Base-by-base conservation (phyloP, 345 rosid species). In the Zanthoxylum bungeanum region DNA sequence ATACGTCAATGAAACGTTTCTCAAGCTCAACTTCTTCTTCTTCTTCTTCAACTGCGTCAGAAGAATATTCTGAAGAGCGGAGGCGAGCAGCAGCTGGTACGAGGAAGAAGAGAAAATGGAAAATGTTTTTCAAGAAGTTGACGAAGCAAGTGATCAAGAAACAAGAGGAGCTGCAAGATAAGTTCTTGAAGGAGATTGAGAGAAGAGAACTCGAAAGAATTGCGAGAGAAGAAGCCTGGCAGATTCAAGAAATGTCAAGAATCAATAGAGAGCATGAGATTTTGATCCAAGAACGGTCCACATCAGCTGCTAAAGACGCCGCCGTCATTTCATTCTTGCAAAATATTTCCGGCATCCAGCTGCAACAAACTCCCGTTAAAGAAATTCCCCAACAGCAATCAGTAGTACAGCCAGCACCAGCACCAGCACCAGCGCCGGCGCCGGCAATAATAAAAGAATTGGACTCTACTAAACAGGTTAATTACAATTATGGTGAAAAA, bases 31-130 rank as follows among this genome's bases (percentile, higher is more conserved):
- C 85, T 11, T 89, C 93, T 47, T 91, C 93, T 12, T 88, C 85
- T 11, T 89, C 93, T 47, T 91, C 93, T 12, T 88, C 97, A 0
- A 87, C 97, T 3, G 86, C 89, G 10, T 85, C 95, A 0, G 94
- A 91, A 3, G 77, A 77, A 59, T 86, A 81, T 19, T 70, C 74
- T 12, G 76, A 64, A 22, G 86, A 71, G 51, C 69, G 76, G 47
- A n/a, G n/a, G n/a, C n/a, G n/a, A n/a, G 49, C 49, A 16, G n/a
- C n/a, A 44, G 7, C 49, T 44, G 63, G 73, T 30, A 79, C 75
- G 40, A 86, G 79, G 67, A 89, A 85, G 82, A 83, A 85, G 82
- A 83, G 80, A 70, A 91, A 82, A 59, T 89, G 97, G 95, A 91
- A 85, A 85, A 86, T 76, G 25, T 83, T 83, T 39, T 86, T 86